Evolutionary conservation across 805 yeast species (phyloP).

Genomic region (Lipomyces oligophaga): DNA sequence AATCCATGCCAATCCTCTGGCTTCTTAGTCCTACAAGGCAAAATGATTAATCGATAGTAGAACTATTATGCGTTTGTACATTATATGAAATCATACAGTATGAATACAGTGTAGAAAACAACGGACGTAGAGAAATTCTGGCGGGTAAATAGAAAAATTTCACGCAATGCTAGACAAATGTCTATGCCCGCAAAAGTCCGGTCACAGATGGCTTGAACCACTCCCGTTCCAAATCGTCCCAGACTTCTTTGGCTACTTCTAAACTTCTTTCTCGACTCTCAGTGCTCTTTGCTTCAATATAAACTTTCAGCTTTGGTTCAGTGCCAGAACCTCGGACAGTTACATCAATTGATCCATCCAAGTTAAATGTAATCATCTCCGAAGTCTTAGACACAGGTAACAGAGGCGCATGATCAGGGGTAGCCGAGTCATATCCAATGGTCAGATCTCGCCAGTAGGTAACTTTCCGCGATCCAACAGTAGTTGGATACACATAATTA

Average conservation of each 20-base stretch:
- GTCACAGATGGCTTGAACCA: slow-evolving; percentile 68
- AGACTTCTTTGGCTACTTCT: slow-evolving; percentile 55
- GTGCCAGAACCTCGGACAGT: slow-evolving; percentile 95
- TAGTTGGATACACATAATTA: slow-evolving; percentile 41
- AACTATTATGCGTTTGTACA: too few relatives aligned
- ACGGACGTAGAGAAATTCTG: too few relatives aligned
- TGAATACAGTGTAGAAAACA: background rate
- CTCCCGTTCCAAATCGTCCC: slow-evolving; percentile 60
- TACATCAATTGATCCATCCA: slow-evolving; percentile 56
- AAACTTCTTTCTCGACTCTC: slow-evolving; percentile 38
- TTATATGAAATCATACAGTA: too few relatives aligned
- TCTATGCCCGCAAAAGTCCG: slow-evolving; percentile 37
- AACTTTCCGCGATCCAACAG: slow-evolving; percentile 57
- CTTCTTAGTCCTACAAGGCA: too few relatives aligned
- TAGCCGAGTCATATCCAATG: slow-evolving; percentile 69
- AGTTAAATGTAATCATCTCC: slow-evolving; percentile 78
- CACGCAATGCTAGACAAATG: background rate
- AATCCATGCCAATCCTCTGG: slow-evolving; percentile 47
- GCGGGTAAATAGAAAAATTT: background rate
- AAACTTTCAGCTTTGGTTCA: slow-evolving; percentile 89
- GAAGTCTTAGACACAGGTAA: slow-evolving; percentile 70
- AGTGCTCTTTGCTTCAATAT: slow-evolving; percentile 71
- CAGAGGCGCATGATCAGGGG: slow-evolving; percentile 53
- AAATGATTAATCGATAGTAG: slow-evolving; percentile 9
- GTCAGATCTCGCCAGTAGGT: slow-evolving; percentile 80